Evolutionary conservation across 148 eudicot species (phyloP).

Genomic region (Heliosperma pusillum): DNA sequence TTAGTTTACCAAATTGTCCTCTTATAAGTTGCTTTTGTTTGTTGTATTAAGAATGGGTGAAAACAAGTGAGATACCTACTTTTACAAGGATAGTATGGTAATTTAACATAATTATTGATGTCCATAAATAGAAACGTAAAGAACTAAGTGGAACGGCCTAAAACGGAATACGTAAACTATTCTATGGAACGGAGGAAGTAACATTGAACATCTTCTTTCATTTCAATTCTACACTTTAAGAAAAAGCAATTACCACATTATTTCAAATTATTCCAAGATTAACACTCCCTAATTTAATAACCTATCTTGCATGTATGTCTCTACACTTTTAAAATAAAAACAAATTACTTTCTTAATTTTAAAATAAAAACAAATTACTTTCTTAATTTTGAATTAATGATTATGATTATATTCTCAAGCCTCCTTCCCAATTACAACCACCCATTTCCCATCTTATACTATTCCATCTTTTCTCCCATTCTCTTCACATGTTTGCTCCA

Average conservation of each 20-base stretch:
- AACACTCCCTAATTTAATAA: slow-evolving; percentile 5
- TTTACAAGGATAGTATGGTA: too few species aligned
- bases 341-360: neutral
- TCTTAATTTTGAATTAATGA: slow-evolving; percentile 10
- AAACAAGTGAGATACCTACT: too few species aligned
- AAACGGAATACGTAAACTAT: too few species aligned
- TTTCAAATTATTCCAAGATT: slow-evolving; percentile 11
- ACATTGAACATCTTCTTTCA: neutral
- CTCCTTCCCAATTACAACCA: slow-evolving; percentile 30
- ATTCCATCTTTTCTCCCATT: slow-evolving; percentile 11
- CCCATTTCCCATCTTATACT: slow-evolving; percentile 41
- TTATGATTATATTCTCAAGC: slow-evolving; percentile 26
- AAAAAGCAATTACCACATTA: slow-evolving; percentile 3
- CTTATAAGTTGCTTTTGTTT: too few species aligned
- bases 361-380: neutral
- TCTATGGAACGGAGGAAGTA: too few species aligned
- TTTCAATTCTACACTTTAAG: neutral
- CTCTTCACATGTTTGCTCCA: slow-evolving; percentile 28
- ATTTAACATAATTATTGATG: too few species aligned
- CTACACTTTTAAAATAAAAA: neutral
- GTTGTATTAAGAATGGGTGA: too few species aligned
- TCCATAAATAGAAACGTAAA: too few species aligned
- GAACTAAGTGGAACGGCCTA: too few species aligned
- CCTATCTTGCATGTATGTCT: slow-evolving; percentile 14
- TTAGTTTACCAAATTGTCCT: too few species aligned